phyloP scores from a whole-genome alignment of 2,329 filamentous ascomycete species.

The Talaromyces funiculosus region DNA sequence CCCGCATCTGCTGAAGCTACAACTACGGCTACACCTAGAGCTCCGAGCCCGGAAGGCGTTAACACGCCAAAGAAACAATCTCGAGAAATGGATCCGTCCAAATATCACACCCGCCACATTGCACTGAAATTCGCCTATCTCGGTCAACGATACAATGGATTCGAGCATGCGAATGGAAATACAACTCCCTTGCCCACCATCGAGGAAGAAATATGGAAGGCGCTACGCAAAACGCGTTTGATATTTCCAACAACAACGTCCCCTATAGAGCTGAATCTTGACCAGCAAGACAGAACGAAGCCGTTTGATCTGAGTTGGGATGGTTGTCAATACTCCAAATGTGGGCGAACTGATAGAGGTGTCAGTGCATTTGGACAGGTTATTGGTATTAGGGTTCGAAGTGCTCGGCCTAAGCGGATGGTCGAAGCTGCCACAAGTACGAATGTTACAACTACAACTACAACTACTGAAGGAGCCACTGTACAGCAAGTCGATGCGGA shows the following conservation, averaged over 20 bases:
- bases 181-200: slow-evolving; percentile 68
- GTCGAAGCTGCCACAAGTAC: background rate
- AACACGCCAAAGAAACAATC: slow-evolving; percentile 32
- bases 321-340: slow-evolving; percentile 87
- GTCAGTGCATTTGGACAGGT: slow-evolving; percentile 98
- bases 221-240: slow-evolving; percentile 71
- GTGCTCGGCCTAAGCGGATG: slow-evolving; percentile 59
- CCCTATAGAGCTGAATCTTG: slow-evolving; percentile 34
- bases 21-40: slow-evolving; percentile 13
- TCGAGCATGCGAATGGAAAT: slow-evolving; percentile 75
- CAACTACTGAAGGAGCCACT: slow-evolving; percentile 13
- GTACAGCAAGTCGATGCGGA: slow-evolving; percentile 15
- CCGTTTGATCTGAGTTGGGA: slow-evolving; percentile 62
- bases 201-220: slow-evolving; percentile 92
- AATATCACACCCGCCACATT: slow-evolving; percentile 76
- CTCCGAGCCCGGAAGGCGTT: slow-evolving; percentile 21
- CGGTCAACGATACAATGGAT: slow-evolving; percentile 85
- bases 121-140: slow-evolving; percentile 93
- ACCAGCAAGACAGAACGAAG: slow-evolving; percentile 40
- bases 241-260: slow-evolving; percentile 60
- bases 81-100: slow-evolving; percentile 66
- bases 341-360: slow-evolving; percentile 84
- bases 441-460: slow-evolving; percentile 14
- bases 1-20: slow-evolving; percentile 32
- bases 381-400: slow-evolving; percentile 74